Conservation (phyloP, 2,329 filamentous ascomycete genomes). For the Aspergillus sergii region DNA sequence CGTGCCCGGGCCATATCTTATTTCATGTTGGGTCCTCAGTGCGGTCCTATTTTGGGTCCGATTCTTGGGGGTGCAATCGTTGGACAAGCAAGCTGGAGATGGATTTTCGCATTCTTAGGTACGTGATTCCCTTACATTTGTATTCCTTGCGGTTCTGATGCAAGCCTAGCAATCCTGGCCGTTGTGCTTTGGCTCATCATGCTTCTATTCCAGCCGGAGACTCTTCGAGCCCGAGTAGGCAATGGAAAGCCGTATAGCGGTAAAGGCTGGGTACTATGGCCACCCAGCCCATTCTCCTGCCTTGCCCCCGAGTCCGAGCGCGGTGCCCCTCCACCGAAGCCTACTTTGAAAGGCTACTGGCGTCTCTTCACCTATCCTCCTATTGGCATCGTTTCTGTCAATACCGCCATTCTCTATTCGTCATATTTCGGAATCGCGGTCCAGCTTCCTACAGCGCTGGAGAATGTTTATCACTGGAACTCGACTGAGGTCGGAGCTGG, state of each 20-base stretch:
- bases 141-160: conserved; percentile 13
- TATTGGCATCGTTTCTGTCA: conserved; percentile 36
- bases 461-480: conserved; percentile 8
- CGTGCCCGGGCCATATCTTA: conserved; percentile 46
- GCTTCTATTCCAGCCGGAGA: conserved; percentile 49
- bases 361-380: conserved; percentile 36
- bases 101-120: conserved; percentile 48
- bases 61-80: conserved; percentile 47
- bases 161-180: background rate
- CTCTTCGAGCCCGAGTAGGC: conserved; percentile 48
- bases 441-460: conserved; percentile 32
- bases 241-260: conserved; percentile 34
- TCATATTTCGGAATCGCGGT: conserved; percentile 26
- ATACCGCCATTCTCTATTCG: conserved; percentile 33
- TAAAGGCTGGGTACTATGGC: conserved; percentile 8
- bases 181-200: conserved; percentile 31
- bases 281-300: background rate
- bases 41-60: conserved; percentile 49
- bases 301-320: conserved; percentile 22
- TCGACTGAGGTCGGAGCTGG: background rate
- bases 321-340: conserved; percentile 29
- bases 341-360: conserved; percentile 30
- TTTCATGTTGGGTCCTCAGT: conserved; percentile 49
- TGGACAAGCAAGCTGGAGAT: conserved; percentile 42
- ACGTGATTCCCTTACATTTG: conserved; percentile 14